Base-by-base conservation (phyloP, 1,139 yeast species). In the Tardiomyces depauwii region DNA sequence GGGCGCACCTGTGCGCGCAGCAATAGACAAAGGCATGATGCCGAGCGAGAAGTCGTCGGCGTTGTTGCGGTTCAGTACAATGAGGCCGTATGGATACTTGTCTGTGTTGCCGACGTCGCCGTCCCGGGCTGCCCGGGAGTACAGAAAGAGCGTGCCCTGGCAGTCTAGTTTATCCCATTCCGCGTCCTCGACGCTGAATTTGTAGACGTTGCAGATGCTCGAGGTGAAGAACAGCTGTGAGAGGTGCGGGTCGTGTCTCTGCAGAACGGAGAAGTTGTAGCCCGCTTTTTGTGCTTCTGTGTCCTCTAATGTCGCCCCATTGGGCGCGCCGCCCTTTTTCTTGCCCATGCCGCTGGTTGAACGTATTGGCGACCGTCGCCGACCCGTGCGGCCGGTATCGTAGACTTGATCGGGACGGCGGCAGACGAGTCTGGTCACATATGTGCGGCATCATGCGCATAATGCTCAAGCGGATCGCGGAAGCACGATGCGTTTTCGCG, bases 1-100 rank as follows among this genome's bases (percentile, higher is more conserved):
- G 4, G 74, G 71, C 49, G 66, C 66, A 46, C 68, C 77, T 50
- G 62, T 71, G 27, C 57, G 55, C 2, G 53, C 56, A 36, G 72
- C 59, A 7, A 65, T 69, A 47, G 72, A 70, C 54, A 74, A 75
- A 2, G 91, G 86, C 16, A 83, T 69, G 38, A 89, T 70, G 0
- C 96, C 96, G 49, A 89, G 62, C 1, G 87, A 77, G 55, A 88
- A 86, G 61, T 89, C 87, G 48, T 81, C 82, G 1, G 91, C 82
- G 45, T 77, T 77, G 49, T 73, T 70, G 55, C 96, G 73, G 62
- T 89, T 88, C 58, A 88, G 65, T 13, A 89, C 77, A 44, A 87
- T 77, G 47, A 89, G 63, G 1, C 95, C 96, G 59, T 82, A 87
- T 46, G 86, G 81, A 60, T 78, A 85, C 39, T 52, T 57, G 30